Evolutionary conservation across 352 stramenopile genomes (phyloP).

Genomic region (Pythium phragmiticola): DNA sequence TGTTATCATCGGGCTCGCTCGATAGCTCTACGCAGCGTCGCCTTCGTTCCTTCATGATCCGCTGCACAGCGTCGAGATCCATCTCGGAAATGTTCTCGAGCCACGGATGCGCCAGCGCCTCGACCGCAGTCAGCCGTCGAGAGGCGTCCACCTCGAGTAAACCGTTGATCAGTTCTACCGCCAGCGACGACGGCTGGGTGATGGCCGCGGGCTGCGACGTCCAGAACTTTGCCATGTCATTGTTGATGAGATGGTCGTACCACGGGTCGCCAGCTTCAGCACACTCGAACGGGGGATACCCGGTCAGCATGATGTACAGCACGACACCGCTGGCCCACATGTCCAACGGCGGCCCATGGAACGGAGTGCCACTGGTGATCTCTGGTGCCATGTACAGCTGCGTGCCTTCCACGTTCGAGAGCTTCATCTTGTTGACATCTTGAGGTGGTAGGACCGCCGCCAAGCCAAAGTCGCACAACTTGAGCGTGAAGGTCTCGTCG

Average conservation of each 20-base stretch:
- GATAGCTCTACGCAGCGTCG: conserved; percentile 14
- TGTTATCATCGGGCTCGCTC: background rate
- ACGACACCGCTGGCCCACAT: conserved; percentile 88
- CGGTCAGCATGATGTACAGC: conserved; percentile 90
- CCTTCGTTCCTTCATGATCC: conserved; percentile 42
- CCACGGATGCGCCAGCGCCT: conserved; percentile 61
- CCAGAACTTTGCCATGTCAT: conserved; percentile 55
- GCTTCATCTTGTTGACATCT: conserved; percentile 28
- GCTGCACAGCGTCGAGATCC: conserved; percentile 30
- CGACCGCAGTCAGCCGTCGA: conserved; percentile 41
- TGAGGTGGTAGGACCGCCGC: conserved; percentile 49
- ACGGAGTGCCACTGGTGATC: conserved; percentile 51
- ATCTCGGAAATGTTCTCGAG: conserved; percentile 36
- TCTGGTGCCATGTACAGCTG: conserved; percentile 89
- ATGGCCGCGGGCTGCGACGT: conserved; percentile 40
- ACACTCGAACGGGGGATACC: conserved; percentile 83
- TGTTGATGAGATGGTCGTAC: conserved; percentile 53
- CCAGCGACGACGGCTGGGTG: conserved; percentile 36
- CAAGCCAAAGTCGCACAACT: conserved; percentile 93
- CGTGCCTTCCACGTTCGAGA: conserved; percentile 73
- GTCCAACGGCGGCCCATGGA: conserved; percentile 75
- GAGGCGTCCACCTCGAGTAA: conserved; percentile 56
- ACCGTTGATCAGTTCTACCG: conserved; percentile 62
- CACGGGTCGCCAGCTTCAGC: conserved; percentile 62
- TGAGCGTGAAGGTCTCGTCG: conserved; percentile 75